A percentile compares a stretch with the other conserved stretches of the same genome.
These are phyloP conservation scores for Pichia sporocuriosa DNA, from an alignment of 805 yeast species.

Conservation along the genomic window DNA sequence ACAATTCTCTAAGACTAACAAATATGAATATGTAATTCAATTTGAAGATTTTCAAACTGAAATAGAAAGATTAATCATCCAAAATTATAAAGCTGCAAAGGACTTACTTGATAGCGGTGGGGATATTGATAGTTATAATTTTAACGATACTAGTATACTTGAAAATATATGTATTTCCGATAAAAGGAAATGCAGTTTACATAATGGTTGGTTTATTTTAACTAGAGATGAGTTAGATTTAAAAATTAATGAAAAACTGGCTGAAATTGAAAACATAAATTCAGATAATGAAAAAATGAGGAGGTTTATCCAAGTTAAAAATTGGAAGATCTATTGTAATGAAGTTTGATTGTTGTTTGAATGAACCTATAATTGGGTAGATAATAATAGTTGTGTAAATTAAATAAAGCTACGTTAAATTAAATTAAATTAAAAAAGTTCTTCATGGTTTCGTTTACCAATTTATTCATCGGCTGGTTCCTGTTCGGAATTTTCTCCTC, in stretches of 20 bases:
- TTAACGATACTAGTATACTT: constrained; percentile 7
- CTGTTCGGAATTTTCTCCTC: constrained; percentile 16
- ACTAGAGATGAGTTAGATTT: constrained; percentile 31
- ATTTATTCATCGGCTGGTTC: constrained; percentile 20
- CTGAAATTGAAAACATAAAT: constrained; percentile 14
- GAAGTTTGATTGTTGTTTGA: no score
- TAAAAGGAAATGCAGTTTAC: constrained; percentile 49
- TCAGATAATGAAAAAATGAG: constrained; percentile 22
- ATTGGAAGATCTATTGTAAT: constrained; percentile 22
- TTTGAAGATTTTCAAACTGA: constrained; percentile 9
- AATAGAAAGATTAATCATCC: constrained; percentile 9
- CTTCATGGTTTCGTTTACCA: constrained; percentile 3
- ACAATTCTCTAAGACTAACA: constrained; percentile 13
- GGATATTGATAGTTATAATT: no score
- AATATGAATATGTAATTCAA: constrained; percentile 7
- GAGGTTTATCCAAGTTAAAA: constrained; percentile 30
- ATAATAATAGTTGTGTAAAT: no score
- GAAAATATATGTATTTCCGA: constrained; percentile 42
- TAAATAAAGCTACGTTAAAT: no score
- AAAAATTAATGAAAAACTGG: constrained; percentile 26
- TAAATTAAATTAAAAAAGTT: no score
- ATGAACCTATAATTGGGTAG: no score
- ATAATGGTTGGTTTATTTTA: constrained; percentile 32
- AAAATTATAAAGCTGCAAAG: constrained; percentile 13
- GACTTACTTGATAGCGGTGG: constrained; percentile 8